Conservation (phyloP, 176 grass and related monocot species). For the Carex kokanica region DNA sequence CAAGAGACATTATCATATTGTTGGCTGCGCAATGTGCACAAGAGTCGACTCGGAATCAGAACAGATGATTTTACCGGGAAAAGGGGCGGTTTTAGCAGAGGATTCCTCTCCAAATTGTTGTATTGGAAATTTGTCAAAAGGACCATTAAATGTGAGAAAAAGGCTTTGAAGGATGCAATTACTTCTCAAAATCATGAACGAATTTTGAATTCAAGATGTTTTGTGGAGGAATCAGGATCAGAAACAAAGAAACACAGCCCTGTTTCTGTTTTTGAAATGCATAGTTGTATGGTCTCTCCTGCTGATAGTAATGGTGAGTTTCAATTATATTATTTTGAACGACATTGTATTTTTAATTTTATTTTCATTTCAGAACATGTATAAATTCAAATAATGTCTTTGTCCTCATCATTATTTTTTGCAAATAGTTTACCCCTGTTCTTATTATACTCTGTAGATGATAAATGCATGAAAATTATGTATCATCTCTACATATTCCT, state of each 20-base stretch:
- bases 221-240: slow-evolving; percentile 15
- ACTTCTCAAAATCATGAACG: not conserved
- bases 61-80: not conserved
- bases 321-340: no score
- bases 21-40: slow-evolving; percentile 8
- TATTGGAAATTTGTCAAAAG: slow-evolving; percentile 10
- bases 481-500: not conserved
- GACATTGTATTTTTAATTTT: not conserved
- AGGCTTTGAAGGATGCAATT: slow-evolving; percentile 10
- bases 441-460: not conserved
- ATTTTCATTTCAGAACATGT: not conserved
- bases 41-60: not conserved
- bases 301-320: slow-evolving; percentile 17
- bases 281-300: not conserved
- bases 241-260: slow-evolving; percentile 26
- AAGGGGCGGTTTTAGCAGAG: not conserved
- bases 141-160: slow-evolving; percentile 10
- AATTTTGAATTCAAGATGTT: not conserved
- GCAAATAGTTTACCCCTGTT: not conserved
- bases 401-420: not conserved
- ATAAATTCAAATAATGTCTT: not conserved
- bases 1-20: slow-evolving; percentile 6
- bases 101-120: slow-evolving; percentile 6
- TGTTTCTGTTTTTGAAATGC: slow-evolving; percentile 24
- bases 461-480: not conserved